These are phyloP conservation scores for Senna siamea DNA, from an alignment of 306 rosid genomes.

Conservation along the genomic window DNA sequence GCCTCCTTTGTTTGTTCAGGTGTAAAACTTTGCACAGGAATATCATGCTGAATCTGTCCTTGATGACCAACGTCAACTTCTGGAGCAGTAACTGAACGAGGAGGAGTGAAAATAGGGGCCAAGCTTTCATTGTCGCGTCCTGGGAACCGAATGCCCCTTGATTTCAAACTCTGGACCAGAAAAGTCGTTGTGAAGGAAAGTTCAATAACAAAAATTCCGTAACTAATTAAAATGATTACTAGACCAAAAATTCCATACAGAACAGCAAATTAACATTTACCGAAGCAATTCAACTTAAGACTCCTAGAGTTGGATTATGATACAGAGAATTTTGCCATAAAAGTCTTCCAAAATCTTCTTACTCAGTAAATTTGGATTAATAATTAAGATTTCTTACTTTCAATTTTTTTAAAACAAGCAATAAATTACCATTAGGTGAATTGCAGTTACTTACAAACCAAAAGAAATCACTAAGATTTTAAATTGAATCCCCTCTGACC, in stretches of 20 bases:
- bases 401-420: background rate
- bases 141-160: constrained; percentile 93
- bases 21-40: constrained; percentile 63
- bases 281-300: background rate
- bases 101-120: constrained; percentile 96
- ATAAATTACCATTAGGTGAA: background rate
- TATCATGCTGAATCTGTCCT: constrained; percentile 57
- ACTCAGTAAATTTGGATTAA: background rate
- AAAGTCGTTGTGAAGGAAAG: constrained; percentile 31
- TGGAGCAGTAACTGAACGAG: constrained; percentile 61
- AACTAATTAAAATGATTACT: background rate
- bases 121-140: constrained; percentile 95
- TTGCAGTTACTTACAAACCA: background rate
- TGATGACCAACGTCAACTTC: constrained; percentile 56
- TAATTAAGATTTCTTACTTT: background rate
- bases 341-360: background rate
- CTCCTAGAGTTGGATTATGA: background rate
- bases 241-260: background rate
- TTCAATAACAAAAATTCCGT: background rate
- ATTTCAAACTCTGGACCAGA: constrained; percentile 77
- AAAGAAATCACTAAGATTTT: background rate
- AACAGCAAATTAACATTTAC: background rate
- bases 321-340: background rate
- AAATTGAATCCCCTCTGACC: background rate
- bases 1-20: constrained; percentile 92